Evolutionary conservation across 371 early-diverging fungal species (phyloP).

Genomic region (Apophysomyces elegans): DNA sequence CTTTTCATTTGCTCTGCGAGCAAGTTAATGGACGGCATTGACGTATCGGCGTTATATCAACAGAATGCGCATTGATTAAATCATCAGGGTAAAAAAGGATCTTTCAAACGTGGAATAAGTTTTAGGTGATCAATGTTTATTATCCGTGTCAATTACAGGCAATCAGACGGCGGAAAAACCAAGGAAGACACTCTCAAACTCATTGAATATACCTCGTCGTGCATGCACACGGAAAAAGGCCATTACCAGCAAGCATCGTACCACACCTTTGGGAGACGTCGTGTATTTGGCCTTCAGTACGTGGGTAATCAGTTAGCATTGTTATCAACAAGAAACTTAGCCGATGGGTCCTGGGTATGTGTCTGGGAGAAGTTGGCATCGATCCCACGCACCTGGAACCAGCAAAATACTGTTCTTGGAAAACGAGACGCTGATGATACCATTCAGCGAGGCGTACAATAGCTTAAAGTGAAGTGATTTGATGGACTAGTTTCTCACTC

Average conservation of each 20-base stretch:
- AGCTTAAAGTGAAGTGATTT: too few species aligned
- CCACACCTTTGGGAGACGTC: constrained; percentile 18
- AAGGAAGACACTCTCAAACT: constrained; percentile 26
- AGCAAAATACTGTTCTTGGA: neutral
- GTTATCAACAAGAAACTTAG: constrained; percentile 11
- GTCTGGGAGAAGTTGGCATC: neutral
- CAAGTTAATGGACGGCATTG: constrained; percentile 20
- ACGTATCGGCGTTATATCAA: constrained; percentile 2
- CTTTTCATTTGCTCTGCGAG: constrained; percentile 2
- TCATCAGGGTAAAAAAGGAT: constrained; percentile 17
- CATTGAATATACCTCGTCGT: constrained; percentile 22
- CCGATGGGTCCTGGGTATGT: neutral
- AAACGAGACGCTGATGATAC: too few species aligned
- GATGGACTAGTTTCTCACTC: too few species aligned
- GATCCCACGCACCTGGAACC: neutral
- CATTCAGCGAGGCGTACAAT: too few species aligned
- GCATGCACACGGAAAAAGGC: constrained; percentile 19
- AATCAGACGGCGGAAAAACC: constrained; percentile 13
- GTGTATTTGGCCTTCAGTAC: constrained; percentile 19
- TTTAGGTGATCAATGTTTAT: neutral
- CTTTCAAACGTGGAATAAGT: neutral
- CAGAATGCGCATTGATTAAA: constrained; percentile 16
- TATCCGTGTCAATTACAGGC: neutral
- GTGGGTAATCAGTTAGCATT: constrained; percentile 20
- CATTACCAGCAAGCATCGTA: constrained; percentile 22